Base-by-base conservation (phyloP, 164 flowering plant genomes). In the Brasenia schreberi region DNA sequence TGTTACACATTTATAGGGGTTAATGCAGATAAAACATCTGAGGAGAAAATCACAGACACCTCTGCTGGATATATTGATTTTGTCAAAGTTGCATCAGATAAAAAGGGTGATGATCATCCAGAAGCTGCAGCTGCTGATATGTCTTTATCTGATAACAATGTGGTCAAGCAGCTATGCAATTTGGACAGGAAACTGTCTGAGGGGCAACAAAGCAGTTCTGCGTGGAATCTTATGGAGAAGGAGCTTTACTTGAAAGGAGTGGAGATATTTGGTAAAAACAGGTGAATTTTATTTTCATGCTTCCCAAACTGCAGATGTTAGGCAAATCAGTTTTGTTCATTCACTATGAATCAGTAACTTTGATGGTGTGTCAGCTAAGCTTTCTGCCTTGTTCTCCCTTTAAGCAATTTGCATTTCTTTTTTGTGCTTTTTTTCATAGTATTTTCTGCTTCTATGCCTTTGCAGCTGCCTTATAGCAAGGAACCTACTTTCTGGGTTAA, bases 401-500 rank as follows among this genome's bases (percentile, higher is more conserved):
- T n/a, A n/a, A n/a, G n/a, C n/a, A n/a, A n/a, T n/a, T n/a, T n/a
- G n/a, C n/a, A n/a, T n/a, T n/a, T n/a, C n/a, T n/a, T n/a, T n/a
- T n/a, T n/a, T n/a, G n/a, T n/a, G n/a, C n/a, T n/a, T n/a, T n/a
- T n/a, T n/a, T n/a, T n/a, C n/a, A n/a, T n/a, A n/a, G n/a, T n/a
- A n/a, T n/a, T n/a, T n/a, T n/a, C n/a, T 70, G 7, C 43, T 59
- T 5, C 52, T 66, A 49, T 58, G 64, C 66, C 66, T 71, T 62
- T 81, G 78, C 88, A 95, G 99, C 76, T 95, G 99, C 80, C 86
- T 88, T 67, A 95, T 95, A 73, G 85, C 99, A 5, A 80, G 95
- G 76, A 95, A 90, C 71, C 72, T 95, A 68, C 89, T 95, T 61
- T 75, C 94, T 77, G 97, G 98, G 68, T 76, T 92, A 82, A 95